Evolutionary conservation across 441 rosid genomes (phyloP).

Genomic region (Lepidium campestre): DNA sequence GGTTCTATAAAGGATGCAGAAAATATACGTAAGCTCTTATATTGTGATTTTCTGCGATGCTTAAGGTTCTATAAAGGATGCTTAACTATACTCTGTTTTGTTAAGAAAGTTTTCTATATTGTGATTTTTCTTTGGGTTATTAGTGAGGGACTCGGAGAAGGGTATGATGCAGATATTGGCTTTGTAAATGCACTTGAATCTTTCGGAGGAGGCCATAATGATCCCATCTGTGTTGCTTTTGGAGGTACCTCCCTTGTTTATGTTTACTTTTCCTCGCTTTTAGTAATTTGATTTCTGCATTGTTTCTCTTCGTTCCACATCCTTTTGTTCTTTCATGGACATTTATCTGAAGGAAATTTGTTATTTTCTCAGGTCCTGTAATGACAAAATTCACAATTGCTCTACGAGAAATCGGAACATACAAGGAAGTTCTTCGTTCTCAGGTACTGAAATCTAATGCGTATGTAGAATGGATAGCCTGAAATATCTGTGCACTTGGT

Average conservation of each 20-base stretch:
- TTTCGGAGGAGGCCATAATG: conserved; percentile 94
- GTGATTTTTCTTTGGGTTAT: conserved; percentile 7
- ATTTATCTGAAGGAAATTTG: conserved; percentile 1
- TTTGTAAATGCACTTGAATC: conserved; percentile 92
- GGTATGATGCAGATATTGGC: conserved; percentile 84
- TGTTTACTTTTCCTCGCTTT: neutral
- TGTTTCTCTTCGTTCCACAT: neutral
- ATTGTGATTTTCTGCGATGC: no score
- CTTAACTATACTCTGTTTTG: neutral
- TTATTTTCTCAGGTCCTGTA: conserved; percentile 67
- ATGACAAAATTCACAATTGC: conserved; percentile 97
- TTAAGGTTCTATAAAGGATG: conserved; percentile 86
- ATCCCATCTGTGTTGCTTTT: conserved; percentile 90
- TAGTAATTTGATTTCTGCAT: neutral
- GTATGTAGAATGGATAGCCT: neutral
- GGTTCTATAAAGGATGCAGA: conserved; percentile 84
- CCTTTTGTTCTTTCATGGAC: neutral
- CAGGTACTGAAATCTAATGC: conserved; percentile 43
- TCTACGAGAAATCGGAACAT: conserved; percentile 93
- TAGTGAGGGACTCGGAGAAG: conserved; percentile 98
- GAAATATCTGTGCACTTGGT: neutral
- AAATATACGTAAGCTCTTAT: conserved; percentile 70
- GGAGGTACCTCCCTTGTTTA: conserved; percentile 51
- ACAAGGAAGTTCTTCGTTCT: conserved; percentile 96
- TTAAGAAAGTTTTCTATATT: neutral